Conservation (phyloP, 768 basidiomycete species). For the Phaffia tasmanica region DNA sequence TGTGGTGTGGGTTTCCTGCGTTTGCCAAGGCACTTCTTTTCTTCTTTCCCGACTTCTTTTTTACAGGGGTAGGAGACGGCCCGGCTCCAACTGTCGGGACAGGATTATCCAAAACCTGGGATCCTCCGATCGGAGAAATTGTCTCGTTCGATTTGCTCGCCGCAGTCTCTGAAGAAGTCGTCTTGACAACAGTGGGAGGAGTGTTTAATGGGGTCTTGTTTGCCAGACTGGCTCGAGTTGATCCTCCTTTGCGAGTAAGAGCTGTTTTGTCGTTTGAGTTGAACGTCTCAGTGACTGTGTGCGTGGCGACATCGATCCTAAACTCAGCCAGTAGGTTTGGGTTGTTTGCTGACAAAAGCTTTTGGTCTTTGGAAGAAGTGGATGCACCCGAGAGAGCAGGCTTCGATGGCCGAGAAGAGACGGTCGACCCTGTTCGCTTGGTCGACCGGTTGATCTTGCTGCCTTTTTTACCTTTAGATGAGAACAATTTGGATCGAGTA, state of each 20-base stretch:
- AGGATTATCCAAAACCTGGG: not conserved
- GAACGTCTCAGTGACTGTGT: not conserved
- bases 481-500: not conserved
- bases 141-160: conserved; percentile 4
- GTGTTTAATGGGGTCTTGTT: not conserved
- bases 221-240: not conserved
- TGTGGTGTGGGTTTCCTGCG: conserved; percentile 88
- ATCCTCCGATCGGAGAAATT: no score
- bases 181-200: not conserved
- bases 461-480: not conserved
- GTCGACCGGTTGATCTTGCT: not conserved
- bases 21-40: conserved; percentile 83
- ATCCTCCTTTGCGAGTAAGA: no score
- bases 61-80: not conserved
- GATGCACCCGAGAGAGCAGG: not conserved
- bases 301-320: not conserved
- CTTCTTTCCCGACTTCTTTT: conserved; percentile 65
- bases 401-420: not conserved
- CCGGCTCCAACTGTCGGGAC: not conserved
- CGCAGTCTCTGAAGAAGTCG: not conserved
- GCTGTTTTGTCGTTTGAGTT: not conserved
- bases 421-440: not conserved
- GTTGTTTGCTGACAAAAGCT: not conserved
- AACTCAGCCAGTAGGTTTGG: not conserved
- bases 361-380: not conserved